Base-by-base conservation (phyloP, 1,284 basidiomycete genomes). In the Malassezia japonica region DNA sequence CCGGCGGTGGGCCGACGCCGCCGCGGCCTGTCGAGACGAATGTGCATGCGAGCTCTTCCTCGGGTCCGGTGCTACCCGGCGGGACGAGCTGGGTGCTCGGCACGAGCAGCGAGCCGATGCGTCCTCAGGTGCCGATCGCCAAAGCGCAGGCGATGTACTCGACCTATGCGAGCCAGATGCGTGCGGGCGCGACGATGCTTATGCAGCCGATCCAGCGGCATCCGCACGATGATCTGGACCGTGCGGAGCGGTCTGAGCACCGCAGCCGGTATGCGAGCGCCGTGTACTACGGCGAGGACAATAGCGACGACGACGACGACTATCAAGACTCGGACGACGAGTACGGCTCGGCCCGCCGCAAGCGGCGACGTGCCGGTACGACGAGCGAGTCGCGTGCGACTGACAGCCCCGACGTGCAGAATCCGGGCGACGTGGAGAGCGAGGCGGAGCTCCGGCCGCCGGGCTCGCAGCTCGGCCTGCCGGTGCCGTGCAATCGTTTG, bases 141-240 rank as follows among this genome's bases (percentile, higher is more conserved):
- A 55, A 50, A 1, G 52, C 62, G 0, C 92, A 96, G 72, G 89
- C 86, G 0, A 74, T 83, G 18, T 80, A 82, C 57, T 85, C 87
- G 1, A 86, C 87, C 1, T 96, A 94, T 74, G 78, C 89, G 0
- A 86, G 90, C 5, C 82, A 91, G n/a, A 77, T 96, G 48, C 82
- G 86, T n/a, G 91, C 90, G 0, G 92, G 92, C 23, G 81, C 85
- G 6, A 86, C 87, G 1, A 82, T 87, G 2, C 80, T 98, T 56
- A 80, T 96, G 74, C 92, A 98, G 69, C 90, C 91, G n/a, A 82
- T 89, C 60, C 69, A 68, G 21, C 49, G 43, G 18, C 44, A 32
- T 4, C 38, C 24, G 18, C 21, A 41, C 24, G 42, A 51, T 18
- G 20, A 10, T 23, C 15, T 29, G 46, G 39, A 43, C 37, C 36